These are phyloP conservation scores for Postia placenta DNA, from an alignment of 768 basidiomycete genomes.

Conservation along the genomic window DNA sequence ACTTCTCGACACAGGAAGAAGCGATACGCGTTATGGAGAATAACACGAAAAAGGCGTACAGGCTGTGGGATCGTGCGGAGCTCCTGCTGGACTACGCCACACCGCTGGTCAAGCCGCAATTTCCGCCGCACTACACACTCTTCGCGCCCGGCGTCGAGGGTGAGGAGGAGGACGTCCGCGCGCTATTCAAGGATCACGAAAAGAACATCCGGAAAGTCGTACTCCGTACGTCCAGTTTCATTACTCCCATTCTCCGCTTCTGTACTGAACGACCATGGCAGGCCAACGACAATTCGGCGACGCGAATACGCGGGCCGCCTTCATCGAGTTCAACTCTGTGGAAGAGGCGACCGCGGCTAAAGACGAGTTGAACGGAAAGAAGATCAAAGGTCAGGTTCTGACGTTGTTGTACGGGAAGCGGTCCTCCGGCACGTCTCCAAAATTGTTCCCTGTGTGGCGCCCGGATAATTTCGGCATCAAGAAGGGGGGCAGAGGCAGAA, in stretches of 20 bases:
- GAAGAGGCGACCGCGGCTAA: background rate
- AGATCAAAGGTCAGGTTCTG: background rate
- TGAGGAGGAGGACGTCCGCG: background rate
- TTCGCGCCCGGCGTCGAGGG: background rate
- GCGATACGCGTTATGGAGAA: slow-evolving; percentile 1
- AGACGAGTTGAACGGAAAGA: background rate
- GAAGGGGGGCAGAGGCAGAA: too few relatives aligned
- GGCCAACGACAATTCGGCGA: background rate
- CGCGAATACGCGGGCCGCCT: background rate
- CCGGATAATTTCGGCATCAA: too few relatives aligned
- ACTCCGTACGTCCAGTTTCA: background rate
- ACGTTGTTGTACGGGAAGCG: background rate
- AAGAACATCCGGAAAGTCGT: background rate
- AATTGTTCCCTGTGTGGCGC: too few relatives aligned
- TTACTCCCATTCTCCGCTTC: background rate
- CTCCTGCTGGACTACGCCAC: background rate
- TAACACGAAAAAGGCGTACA: background rate
- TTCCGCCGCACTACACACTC: background rate
- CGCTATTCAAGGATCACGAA: background rate
- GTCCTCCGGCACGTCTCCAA: too few relatives aligned
- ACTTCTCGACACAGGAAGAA: background rate
- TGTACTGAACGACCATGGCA: background rate
- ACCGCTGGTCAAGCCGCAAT: background rate
- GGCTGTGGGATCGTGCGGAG: background rate
- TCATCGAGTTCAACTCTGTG: background rate